Evolutionary conservation across 2,329 filamentous ascomycete species (phyloP), one percentile per base, ranked within the genome.

Genomic region (Talaromyces islandicus): DNA sequence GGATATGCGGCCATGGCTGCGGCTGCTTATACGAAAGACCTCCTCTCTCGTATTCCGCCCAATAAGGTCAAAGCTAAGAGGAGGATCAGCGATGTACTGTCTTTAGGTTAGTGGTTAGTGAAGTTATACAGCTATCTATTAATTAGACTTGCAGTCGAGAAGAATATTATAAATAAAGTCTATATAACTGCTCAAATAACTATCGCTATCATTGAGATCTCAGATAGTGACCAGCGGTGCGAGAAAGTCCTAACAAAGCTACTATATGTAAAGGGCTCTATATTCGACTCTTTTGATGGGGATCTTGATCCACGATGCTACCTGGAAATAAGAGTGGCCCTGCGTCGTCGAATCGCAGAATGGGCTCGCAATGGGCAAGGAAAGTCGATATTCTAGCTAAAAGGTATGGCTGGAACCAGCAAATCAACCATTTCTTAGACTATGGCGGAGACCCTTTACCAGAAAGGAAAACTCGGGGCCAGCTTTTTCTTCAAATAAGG

Each of bases 301-400:
- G 56, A 1, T 17, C 46, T 58, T 41, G 54, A 53, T 30, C 53
- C 7, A 21, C 60, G n/a, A 70, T 69, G 29, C 25, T 27, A 52
- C 2, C 46, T 11, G 17, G 58, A 38, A 12, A 60, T 32, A 5
- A 63, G 68, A 51, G 62, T 58, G n/a, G 63, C 68, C 21, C 54
- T 70, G 7, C 64, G 66, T 19, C 35, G 58, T 2, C 51, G 68
- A 35, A 68, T 74, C 29, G 51, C 21, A 21, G 62, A 64, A 19
- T 74, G 69, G 71, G 41, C 51, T 2, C 11, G 19, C 3, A 46
- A n/a, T 11, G n/a, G 38, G n/a, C 12, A 54, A 19, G 38, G 48
- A 7, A 61, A 61, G 24, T 30, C 7, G 62, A 68, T 64, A 32
- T 73, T 55, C 56, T 78, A 71, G 75, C 65, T 78, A 7, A 65